Evolutionary conservation across 805 yeast species (phyloP).

Genomic region (Metschnikowia dekortorum): DNA sequence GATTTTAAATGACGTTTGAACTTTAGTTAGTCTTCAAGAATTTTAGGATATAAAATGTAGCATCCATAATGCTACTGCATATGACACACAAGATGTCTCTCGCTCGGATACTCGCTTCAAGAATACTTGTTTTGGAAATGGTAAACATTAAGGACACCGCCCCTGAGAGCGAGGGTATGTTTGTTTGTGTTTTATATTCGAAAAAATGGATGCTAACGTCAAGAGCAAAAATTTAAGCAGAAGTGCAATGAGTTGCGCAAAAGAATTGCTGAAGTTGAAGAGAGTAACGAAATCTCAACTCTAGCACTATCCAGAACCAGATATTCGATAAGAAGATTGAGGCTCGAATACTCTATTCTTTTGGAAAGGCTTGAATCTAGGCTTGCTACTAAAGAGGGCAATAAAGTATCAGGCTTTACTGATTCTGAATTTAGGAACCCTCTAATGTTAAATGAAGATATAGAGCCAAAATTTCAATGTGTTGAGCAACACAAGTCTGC

Average conservation of each 20-base stretch:
- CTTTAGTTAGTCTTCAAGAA: neutral
- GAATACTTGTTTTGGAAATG: constrained; percentile 7
- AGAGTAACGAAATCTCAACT: constrained; percentile 69
- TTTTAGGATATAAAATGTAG: neutral
- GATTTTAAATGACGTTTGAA: neutral
- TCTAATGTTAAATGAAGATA: constrained; percentile 28
- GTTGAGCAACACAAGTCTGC: constrained; percentile 4
- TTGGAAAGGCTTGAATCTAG: constrained; percentile 66
- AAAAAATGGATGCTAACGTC: neutral
- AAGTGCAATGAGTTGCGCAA: constrained; percentile 70
- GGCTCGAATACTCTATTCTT: constrained; percentile 77
- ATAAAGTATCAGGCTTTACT: constrained; percentile 23
- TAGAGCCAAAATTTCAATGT: constrained; percentile 17
- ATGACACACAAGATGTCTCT: neutral
- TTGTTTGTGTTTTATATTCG: constrained; percentile 12
- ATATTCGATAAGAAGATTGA: constrained; percentile 66
- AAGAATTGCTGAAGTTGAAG: constrained; percentile 68
- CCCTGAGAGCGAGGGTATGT: constrained; percentile 41
- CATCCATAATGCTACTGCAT: neutral
- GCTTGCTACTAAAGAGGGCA: constrained; percentile 20
- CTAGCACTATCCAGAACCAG: constrained; percentile 75
- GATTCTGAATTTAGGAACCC: constrained; percentile 42
- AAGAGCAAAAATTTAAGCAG: constrained; percentile 45
- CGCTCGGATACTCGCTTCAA: neutral
- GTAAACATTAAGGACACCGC: constrained; percentile 19